Evolutionary conservation across 176 grass and related monocot genomes (phyloP).

Genomic region (Carex myosuroides): DNA sequence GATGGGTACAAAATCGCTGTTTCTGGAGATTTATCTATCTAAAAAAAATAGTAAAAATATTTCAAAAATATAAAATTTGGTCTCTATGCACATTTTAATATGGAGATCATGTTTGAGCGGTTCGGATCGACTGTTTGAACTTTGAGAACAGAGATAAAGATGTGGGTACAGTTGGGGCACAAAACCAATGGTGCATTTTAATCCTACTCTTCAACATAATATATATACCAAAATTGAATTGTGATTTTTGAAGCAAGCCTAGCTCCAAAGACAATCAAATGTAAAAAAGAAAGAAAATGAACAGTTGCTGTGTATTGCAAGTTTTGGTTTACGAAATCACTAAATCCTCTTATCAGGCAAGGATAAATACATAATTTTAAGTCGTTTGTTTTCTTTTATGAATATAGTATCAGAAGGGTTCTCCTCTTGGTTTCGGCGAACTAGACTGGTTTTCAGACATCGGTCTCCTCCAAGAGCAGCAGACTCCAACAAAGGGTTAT

Average conservation of each 20-base stretch:
- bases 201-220: neutral
- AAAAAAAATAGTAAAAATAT: too few relatives aligned
- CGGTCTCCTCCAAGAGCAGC: slow-evolving; percentile 49
- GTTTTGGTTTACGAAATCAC: neutral
- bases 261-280: neutral
- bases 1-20: too few relatives aligned
- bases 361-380: neutral
- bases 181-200: too few relatives aligned
- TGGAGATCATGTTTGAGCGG: too few relatives aligned
- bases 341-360: neutral
- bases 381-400: neutral
- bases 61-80: too few relatives aligned
- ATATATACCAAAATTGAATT: neutral
- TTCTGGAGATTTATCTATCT: too few relatives aligned
- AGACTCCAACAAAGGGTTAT: slow-evolving; percentile 31
- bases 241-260: neutral
- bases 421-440: slow-evolving; percentile 59
- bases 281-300: neutral
- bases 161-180: too few relatives aligned
- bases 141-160: too few relatives aligned
- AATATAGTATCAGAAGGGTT: slow-evolving; percentile 44
- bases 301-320: neutral
- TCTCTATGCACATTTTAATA: too few relatives aligned
- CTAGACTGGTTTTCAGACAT: slow-evolving; percentile 83
- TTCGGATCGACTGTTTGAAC: too few relatives aligned